These are phyloP conservation scores for Lathyrus aphaca DNA, from an alignment of 306 rosid genomes.

Conservation along the genomic window DNA sequence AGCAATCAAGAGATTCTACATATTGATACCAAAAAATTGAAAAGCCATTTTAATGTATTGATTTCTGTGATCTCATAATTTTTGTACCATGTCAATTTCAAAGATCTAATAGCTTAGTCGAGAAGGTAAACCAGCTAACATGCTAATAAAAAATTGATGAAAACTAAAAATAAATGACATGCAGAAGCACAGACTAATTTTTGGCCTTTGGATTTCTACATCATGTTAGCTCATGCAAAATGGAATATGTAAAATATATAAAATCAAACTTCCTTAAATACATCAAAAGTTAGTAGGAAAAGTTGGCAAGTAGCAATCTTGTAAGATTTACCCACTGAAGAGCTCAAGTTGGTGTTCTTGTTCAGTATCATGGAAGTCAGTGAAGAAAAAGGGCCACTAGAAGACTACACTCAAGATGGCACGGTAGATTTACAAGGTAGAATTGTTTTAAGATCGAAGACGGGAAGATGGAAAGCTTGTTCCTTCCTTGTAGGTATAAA, in stretches of 20 bases:
- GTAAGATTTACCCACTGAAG: not conserved
- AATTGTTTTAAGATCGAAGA: conserved; percentile 45
- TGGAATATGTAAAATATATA: not conserved
- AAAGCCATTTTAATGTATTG: conserved; percentile 4
- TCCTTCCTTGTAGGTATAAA: conserved; percentile 50
- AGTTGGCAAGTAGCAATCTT: not conserved
- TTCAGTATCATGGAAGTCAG: conserved; percentile 29
- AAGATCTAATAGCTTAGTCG: not conserved
- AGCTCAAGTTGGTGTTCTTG: not conserved
- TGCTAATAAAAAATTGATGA: not conserved
- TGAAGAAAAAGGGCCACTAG: conserved; percentile 40
- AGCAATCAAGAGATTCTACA: too few relatives aligned
- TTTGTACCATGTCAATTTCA: conserved; percentile 15
- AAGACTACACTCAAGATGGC: conserved; percentile 47
- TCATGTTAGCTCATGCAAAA: conserved; percentile 11
- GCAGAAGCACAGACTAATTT: not conserved
- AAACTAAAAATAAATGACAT: not conserved
- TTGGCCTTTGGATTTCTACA: not conserved
- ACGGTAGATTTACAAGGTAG: conserved; percentile 43
- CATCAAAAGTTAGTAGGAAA: not conserved
- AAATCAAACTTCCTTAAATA: conserved; percentile 5
- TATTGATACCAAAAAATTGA: not conserved
- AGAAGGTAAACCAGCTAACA: not conserved
- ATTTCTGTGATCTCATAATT: not conserved
- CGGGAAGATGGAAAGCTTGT: conserved; percentile 49